Conservation (phyloP, 2,329 filamentous ascomycete genomes). For the Aspergillus chevalieri region DNA sequence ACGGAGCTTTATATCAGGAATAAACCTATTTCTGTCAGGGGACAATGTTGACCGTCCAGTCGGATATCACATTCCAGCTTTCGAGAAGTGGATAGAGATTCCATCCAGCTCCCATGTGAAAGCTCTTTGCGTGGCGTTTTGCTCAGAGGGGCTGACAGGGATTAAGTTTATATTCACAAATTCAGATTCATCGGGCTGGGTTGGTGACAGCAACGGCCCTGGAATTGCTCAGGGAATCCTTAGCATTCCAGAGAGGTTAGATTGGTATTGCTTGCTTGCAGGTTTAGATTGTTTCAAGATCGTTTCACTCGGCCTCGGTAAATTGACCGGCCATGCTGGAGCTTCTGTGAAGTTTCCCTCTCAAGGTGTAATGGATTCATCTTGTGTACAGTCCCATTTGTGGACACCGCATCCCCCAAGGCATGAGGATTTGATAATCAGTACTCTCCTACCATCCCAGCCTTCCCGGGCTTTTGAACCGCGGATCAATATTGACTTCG, state of each 20-base stretch:
- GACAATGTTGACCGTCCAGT: neutral
- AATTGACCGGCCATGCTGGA: neutral
- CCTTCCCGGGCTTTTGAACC: constrained; percentile 4
- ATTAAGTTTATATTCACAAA: constrained; percentile 3
- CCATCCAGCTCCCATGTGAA: neutral
- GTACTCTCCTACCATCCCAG: neutral
- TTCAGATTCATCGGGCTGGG: constrained; percentile 3
- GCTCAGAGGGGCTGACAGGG: constrained; percentile 4
- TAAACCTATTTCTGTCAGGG: neutral
- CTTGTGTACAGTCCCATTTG: constrained; percentile 3
- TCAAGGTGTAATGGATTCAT: neutral
- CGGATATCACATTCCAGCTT: constrained; percentile 2
- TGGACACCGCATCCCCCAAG: constrained; percentile 3
- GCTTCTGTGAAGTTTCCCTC: neutral
- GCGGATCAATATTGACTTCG: constrained; percentile 10
- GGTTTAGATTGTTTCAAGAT: constrained; percentile 7
- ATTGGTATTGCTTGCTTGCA: constrained; percentile 3
- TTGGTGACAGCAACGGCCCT: constrained; percentile 1
- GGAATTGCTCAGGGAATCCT: constrained; percentile 1
- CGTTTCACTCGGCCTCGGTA: constrained; percentile 4
- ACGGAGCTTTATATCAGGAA: constrained; percentile 4
- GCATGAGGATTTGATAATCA: neutral
- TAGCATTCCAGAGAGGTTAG: neutral
- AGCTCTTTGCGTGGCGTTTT: constrained; percentile 3
- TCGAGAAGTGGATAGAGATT: neutral